A percentile compares a stretch with the other conserved stretches of the same genome.
Conservation (phyloP, 495 filamentous ascomycete species). For the Penicillium daleae region DNA sequence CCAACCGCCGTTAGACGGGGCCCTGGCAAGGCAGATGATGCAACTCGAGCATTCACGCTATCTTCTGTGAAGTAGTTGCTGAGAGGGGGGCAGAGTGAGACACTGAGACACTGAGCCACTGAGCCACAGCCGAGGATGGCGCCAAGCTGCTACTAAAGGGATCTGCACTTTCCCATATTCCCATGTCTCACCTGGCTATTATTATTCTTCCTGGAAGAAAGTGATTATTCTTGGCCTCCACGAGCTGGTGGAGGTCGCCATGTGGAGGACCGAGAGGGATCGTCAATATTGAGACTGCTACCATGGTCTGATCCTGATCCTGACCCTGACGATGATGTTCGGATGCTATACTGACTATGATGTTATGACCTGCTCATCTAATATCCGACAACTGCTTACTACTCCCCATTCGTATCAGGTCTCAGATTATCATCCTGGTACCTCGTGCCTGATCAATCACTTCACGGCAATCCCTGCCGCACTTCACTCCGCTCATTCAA, state of each 20-base stretch:
- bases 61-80: too few species aligned
- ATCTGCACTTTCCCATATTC: constrained; percentile 2
- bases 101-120: not conserved
- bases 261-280: not conserved
- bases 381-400: too few species aligned
- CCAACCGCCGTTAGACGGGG: constrained; percentile 9
- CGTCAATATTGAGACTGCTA: not conserved
- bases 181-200: constrained; percentile 1
- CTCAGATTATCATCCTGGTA: not conserved
- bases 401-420: too few species aligned
- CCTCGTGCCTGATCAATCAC: not conserved
- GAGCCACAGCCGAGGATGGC: not conserved
- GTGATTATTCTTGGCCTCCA: not conserved
- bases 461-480: constrained; percentile 23
- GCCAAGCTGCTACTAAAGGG: too few species aligned
- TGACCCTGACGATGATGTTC: not conserved
- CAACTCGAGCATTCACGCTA: not conserved
- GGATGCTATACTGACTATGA: not conserved
- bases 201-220: not conserved
- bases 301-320: not conserved
- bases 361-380: too few species aligned
- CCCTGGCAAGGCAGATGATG: too few species aligned
- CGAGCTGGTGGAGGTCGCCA: not conserved
- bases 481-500: constrained; percentile 38
- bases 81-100: too few species aligned